Percentiles rank a stretch among this genome's conserved stretches.
These are phyloP conservation scores for Clarireedia paspali DNA, from an alignment of 2,329 filamentous ascomycete genomes.

Conservation along the genomic window DNA sequence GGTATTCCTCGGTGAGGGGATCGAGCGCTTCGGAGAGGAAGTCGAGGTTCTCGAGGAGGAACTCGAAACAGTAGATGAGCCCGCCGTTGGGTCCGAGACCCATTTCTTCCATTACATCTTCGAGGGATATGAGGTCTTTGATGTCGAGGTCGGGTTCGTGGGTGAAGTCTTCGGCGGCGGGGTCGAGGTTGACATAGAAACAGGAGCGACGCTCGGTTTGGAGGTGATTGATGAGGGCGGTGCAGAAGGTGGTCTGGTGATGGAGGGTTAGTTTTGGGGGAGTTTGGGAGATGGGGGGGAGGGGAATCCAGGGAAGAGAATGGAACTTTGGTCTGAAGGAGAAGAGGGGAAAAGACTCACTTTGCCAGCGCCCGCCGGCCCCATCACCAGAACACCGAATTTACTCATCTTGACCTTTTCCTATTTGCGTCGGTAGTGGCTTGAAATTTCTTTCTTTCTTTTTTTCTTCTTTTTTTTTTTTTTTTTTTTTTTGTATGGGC, in stretches of 20 bases:
- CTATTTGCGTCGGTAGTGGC: not conserved
- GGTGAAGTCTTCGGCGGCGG: conserved; percentile 85
- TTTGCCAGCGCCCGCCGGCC: conserved; percentile 92
- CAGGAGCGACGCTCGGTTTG: conserved; percentile 84
- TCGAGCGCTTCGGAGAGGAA: conserved; percentile 83
- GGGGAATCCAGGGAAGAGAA: not conserved
- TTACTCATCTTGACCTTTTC: conserved; percentile 63
- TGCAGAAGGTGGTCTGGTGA: conserved; percentile 80
- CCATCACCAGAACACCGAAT: conserved; percentile 92
- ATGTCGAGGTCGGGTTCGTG: conserved; percentile 93
- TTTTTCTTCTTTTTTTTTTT: no score
- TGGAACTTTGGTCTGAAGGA: conserved; percentile 19
- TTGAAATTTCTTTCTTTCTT: not conserved
- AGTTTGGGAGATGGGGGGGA: not conserved
- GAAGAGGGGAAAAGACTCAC: conserved; percentile 31
- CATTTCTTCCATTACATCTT: conserved; percentile 96
- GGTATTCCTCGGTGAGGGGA: conserved; percentile 82
- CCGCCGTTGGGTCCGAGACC: conserved; percentile 85
- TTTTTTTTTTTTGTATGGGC: not conserved
- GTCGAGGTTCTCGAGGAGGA: conserved; percentile 88
- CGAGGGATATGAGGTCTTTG: conserved; percentile 85
- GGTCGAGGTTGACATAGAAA: conserved; percentile 98
- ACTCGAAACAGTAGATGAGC: conserved; percentile 94
- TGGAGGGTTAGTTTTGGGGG: not conserved
- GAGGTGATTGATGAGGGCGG: conserved; percentile 85